Conservation (phyloP, 2,329 filamentous ascomycete genomes). For the Cladophialophora carrionii region DNA sequence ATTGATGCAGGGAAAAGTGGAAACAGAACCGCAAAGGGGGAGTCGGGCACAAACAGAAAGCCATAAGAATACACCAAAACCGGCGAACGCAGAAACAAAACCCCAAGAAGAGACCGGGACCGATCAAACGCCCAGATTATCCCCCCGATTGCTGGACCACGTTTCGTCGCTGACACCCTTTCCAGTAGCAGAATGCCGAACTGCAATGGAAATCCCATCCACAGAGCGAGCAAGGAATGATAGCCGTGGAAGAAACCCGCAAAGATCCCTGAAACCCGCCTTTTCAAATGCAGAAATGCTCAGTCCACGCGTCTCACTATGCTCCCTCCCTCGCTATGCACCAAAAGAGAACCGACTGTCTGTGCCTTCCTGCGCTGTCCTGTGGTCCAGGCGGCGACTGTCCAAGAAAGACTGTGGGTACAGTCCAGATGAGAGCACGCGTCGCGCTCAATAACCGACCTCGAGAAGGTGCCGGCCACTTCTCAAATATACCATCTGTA, state of each 20-base stretch:
- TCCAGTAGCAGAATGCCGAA: background rate
- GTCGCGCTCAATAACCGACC: conserved; percentile 9
- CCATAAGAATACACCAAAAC: conserved; percentile 1
- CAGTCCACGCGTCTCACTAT: conserved; percentile 26
- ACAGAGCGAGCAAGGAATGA: background rate
- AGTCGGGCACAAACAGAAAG: background rate
- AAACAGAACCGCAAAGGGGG: conserved; percentile 7
- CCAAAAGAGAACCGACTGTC: conserved; percentile 25
- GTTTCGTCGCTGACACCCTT: background rate
- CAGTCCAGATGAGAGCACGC: conserved; percentile 11
- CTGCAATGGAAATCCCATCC: background rate
- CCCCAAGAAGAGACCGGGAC: background rate
- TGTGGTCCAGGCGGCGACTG: conserved; percentile 29
- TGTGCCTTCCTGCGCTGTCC: conserved; percentile 31
- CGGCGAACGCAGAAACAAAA: background rate
- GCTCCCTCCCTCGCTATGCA: conserved; percentile 32
- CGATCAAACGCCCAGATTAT: background rate
- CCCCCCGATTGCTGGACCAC: background rate
- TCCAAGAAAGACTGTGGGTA: conserved; percentile 13
- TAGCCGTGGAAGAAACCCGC: background rate
- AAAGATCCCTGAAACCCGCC: conserved; percentile 19
- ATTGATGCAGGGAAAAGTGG: background rate
- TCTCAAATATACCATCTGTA: background rate
- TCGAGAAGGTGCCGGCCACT: background rate
- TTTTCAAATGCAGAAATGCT: conserved; percentile 11